Evolutionary conservation across 768 basidiomycete species (phyloP), one percentile per base, ranked within the genome.

Genomic region (Peribolospora kevripleyi): DNA sequence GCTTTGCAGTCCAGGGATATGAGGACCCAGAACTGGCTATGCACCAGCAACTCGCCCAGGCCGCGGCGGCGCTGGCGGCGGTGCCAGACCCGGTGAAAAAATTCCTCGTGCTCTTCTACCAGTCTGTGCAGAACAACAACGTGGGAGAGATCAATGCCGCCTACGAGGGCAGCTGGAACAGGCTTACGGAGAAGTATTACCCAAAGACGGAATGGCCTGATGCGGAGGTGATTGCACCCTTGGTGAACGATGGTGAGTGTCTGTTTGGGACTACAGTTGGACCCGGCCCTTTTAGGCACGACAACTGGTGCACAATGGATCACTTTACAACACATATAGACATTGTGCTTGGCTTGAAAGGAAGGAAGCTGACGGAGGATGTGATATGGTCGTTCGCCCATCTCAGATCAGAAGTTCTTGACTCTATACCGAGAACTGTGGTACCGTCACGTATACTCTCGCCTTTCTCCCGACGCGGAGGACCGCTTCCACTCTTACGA

Each of bases 81-180:
- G 61, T 59, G 42, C 61, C 59, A 6, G 55, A 57, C 5, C 54
- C 58, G 39, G 58, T 62, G 57, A 51, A 55, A 41, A 50, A 53
- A 13, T 50, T 40, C 6, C 42, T n/a, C n/a, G 36, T 25, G 13
- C 45, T 25, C 46, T 52, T 9, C 14, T 43, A 42, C 56, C 78
- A 91, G 74, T 82, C 88, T 25, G 84, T 95, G 42, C 72, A 82
- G 52, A 79, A 86, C 48, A 87, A 90, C 66, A 91, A 95, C 68
- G 75, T 93, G 3, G 72, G 78, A 4, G 83, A 88, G 63, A 91
- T 98, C 61, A 85, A 84, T 4, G 74, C 81, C 25, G 85, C 88
- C 52, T 98, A 98, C 65, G 90, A 95, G 70, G 85, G 81, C 52
- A 88, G 88, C 5, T 98, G 90, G 90, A 91, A 88, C 69, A 80